Percentiles rank a stretch among this genome's conserved stretches.
These are phyloP conservation scores for Hypoxylon sp. DNA, from an alignment of 2,329 filamentous ascomycete species.

Conservation along the genomic window DNA sequence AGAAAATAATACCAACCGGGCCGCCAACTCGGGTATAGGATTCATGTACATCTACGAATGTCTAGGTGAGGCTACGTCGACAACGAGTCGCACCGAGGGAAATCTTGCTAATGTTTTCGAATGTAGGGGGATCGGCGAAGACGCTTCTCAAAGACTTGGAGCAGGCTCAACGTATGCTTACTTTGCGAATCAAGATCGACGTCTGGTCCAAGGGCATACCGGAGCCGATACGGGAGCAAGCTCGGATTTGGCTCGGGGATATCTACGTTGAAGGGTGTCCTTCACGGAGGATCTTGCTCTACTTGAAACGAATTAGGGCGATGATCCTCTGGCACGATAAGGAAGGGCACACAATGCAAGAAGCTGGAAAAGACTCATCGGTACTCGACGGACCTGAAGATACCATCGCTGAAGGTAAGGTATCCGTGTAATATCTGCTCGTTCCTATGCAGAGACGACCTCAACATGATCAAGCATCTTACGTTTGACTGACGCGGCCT, in stretches of 20 bases:
- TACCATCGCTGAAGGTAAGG: not conserved
- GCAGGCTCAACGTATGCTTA: conserved; percentile 40
- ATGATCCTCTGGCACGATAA: conserved; percentile 13
- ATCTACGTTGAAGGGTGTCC: conserved; percentile 40
- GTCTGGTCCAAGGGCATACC: conserved; percentile 42
- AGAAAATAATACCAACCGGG: not conserved
- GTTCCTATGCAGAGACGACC: too few species aligned
- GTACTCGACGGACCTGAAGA: not conserved
- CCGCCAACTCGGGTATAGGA: not conserved
- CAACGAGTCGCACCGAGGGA: not conserved
- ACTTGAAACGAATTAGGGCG: conserved; percentile 11
- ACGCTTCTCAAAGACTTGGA: conserved; percentile 39
- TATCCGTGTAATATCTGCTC: too few species aligned
- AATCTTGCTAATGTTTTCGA: not conserved
- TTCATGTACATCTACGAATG: conserved; percentile 12
- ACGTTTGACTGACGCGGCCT: not conserved
- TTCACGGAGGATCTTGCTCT: conserved; percentile 39
- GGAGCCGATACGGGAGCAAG: conserved; percentile 40
- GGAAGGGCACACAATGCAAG: not conserved
- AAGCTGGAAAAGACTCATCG: not conserved
- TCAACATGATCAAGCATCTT: not conserved
- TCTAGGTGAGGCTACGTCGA: conserved; percentile 20
- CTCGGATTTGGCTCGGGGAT: conserved; percentile 38
- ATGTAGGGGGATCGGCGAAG: conserved; percentile 36
- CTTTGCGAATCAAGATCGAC: conserved; percentile 45